These are phyloP conservation scores for Lichina pygmaea DNA, from an alignment of 495 filamentous ascomycete species.

Conservation along the genomic window DNA sequence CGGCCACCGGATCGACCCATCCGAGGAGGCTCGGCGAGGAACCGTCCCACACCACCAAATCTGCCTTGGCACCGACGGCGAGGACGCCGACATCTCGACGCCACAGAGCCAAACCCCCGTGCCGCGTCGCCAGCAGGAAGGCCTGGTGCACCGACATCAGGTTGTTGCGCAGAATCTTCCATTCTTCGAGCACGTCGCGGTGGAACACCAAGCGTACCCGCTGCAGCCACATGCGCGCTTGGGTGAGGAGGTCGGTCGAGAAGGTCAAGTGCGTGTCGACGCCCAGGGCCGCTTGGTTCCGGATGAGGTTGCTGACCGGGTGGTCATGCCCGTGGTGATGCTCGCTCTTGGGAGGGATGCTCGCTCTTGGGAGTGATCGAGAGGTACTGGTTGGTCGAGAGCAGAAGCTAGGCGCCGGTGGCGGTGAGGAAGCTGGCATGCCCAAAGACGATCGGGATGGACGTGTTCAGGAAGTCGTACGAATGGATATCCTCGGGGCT, in stretches of 20 bases:
- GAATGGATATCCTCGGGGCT: conserved; percentile 10
- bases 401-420: conserved; percentile 10
- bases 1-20: conserved; percentile 22
- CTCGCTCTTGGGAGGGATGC: conserved; percentile 19
- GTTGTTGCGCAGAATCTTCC: conserved; percentile 14
- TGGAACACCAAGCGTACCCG: conserved; percentile 10
- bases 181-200: conserved; percentile 10
- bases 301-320: conserved; percentile 11
- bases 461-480: conserved; percentile 10
- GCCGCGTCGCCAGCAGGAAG: conserved; percentile 20
- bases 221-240: conserved; percentile 18
- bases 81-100: conserved; percentile 20
- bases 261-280: conserved; percentile 21
- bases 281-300: conserved; percentile 17
- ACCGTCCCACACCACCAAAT: conserved; percentile 24
- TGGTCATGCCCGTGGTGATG: conserved; percentile 18
- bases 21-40: conserved; percentile 18
- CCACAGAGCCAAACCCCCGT: conserved; percentile 19
- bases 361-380: conserved; percentile 20
- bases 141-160: conserved; percentile 20
- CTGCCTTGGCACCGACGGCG: conserved; percentile 18
- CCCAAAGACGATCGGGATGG: conserved; percentile 16
- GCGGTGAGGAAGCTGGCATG: conserved; percentile 13
- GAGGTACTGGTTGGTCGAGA: conserved; percentile 13
- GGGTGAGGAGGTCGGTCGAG: conserved; percentile 16